Base-by-base conservation (phyloP, 2,329 filamentous ascomycete genomes). In the Rhinocladiella similis region DNA sequence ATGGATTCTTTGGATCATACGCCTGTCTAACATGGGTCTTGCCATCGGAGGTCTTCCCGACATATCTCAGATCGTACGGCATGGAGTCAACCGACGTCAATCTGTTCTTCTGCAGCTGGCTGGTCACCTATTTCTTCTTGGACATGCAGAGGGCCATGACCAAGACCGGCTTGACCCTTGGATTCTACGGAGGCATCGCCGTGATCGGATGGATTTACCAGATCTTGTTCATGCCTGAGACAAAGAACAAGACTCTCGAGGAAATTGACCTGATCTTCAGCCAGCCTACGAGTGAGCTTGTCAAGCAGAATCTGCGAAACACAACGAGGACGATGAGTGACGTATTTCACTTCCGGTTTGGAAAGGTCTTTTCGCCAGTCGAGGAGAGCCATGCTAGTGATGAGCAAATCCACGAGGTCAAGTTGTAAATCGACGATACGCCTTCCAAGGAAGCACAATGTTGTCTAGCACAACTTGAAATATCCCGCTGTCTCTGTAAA, bases 101-200 rank as follows among this genome's bases (percentile, higher is more conserved):
- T 60, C 77, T 90, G 4, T 90, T 89, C 80, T 77, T 90, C 19
- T 83, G 81, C 50, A 87, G 84, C 1, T 90, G 89, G 74, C 79
- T 89, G 63, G 85, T 90, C 50, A 90, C 87, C 9, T 90, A 89
- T 77, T 89, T 89, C 77, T 90, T 90, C 73, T 80, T 80, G 0
- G 77, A 78, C 9, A 90, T 90, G 87, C 83, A 87, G 69, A 69
- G 80, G 0, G 81, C 83, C n/a, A 87, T 90, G 80, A 82, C 78
- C 6, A 77, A 73, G 33, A 88, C 85, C 1, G 87, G 87, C 9
- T 75, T 90, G 0, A 77, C 82, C 0, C 78, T 90, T 0, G 87
- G 87, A 2, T 90, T 90, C 72, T 90, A 89, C 69, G 87, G 87
- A 3, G 87, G 87, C 14, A 89, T 90, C 52, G 87, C 87, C 0